phyloP scores from a whole-genome alignment of 2,329 filamentous ascomycete species.

The Truncatella angustata region DNA sequence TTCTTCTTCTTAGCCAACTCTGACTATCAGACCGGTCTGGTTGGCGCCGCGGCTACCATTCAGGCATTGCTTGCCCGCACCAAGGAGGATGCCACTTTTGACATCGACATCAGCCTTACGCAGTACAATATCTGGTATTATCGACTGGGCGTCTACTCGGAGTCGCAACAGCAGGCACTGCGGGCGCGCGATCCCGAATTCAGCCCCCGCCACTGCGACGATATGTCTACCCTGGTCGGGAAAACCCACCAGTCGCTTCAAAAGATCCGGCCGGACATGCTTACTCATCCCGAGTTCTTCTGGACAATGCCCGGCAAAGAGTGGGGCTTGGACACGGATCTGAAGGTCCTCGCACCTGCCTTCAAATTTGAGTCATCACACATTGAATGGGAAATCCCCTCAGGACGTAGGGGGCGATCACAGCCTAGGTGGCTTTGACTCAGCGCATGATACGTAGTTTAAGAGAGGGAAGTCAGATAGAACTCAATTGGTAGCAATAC shows the following conservation, averaged over 20 bases:
- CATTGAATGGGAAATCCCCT: neutral
- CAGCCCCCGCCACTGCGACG: constrained; percentile 25
- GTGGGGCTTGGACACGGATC: neutral
- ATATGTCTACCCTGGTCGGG: constrained; percentile 16
- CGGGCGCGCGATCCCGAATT: constrained; percentile 24
- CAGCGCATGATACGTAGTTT: too few species aligned
- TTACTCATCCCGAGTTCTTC: neutral
- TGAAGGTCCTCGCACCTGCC: neutral
- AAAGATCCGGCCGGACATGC: neutral
- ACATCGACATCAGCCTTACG: constrained; percentile 26
- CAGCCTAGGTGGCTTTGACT: constrained; percentile 1
- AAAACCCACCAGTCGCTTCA: neutral
- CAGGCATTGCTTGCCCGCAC: neutral
- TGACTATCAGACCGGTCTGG: neutral
- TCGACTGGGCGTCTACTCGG: constrained; percentile 22
- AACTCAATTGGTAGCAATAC: too few species aligned
- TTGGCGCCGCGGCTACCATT: neutral
- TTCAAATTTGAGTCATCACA: neutral
- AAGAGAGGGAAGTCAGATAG: too few species aligned
- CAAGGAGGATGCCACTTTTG: constrained; percentile 19
- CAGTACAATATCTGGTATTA: constrained; percentile 29
- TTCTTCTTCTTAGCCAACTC: neutral
- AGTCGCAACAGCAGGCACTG: constrained; percentile 20
- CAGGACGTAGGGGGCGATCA: neutral
- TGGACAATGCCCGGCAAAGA: neutral